Evolutionary conservation across 1,284 basidiomycete species (phyloP), one percentile per base, ranked within the genome.

Genomic region (Austroboletus olivaceoglutinosus): DNA sequence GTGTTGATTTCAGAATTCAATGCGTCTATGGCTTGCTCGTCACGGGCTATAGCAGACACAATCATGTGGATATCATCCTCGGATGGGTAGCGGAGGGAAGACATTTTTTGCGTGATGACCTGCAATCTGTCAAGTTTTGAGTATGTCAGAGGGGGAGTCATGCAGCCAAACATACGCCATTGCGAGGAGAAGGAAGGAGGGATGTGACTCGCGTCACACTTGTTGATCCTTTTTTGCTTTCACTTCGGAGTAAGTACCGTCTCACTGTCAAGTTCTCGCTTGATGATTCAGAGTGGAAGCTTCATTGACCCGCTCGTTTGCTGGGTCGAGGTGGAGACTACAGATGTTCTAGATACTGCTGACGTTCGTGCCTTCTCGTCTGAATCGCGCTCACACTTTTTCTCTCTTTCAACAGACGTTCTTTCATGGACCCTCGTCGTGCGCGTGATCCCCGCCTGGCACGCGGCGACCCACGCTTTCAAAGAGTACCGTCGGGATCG

Each of bases 201-300:
- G 2, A 23, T 44, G 60, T 62, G 60, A 64, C 60, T 19, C 23
- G 16, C 47, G 60, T 62, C 57, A 66, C 60, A n/a, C 39, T 31
- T 18, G 34, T 16, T 23, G 12, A n/a, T 21, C n/a, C 23, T 33
- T 27, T 19, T 57, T 38, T n/a, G 22, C 41, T 45, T 21, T 29
- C 38, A 45, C 43, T 47, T 6, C 7, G 18, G 19, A 19, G 65
- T 64, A 25, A 63, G 62, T 56, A 43, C 34, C 37, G 4, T 41
- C 23, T 48, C 31, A 9, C 3, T 43, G 29, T 37, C 45, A 19
- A 45, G 9, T 22, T 54, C 47, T 54, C 64, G 68, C 49, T 63
- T 70, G 86, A 90, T 87, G 85, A 89, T 81, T 85, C 83, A 87
- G 88, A 91, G 88, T 91, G 88, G 88, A 88, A 83, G 72, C 88